Conservation (phyloP, 305 asterid species). For the Fraxinus greggii region DNA sequence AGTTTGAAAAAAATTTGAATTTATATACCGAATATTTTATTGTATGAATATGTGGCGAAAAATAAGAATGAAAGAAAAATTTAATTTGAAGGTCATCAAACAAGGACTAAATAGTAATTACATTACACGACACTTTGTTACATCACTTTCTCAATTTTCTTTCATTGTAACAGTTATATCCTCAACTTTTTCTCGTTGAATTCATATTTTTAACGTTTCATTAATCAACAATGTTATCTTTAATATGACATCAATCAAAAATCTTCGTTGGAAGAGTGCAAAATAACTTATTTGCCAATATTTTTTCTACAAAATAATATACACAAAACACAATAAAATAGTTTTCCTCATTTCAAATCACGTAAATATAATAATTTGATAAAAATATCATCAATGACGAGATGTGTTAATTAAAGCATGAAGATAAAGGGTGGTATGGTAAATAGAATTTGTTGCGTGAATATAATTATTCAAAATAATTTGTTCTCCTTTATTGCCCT, state of each 20-base stretch:
- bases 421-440: no score
- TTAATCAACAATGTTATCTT: not conserved
- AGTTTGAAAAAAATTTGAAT: no score
- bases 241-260: no score
- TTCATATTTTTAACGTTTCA: not conserved
- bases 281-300: not conserved
- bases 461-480: no score
- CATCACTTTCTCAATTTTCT: not conserved
- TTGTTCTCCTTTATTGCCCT: not conserved
- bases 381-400: not conserved
- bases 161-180: not conserved
- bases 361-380: no score
- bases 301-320: no score
- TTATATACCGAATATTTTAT: no score
- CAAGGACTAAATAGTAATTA: not conserved
- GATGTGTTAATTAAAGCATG: no score
- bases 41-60: no score
- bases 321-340: not conserved
- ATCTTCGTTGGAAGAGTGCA: not conserved
- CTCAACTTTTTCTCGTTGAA: not conserved
- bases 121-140: not conserved
- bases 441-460: no score
- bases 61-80: no score
- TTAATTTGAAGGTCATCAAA: no score
- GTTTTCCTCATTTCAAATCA: not conserved